Evolutionary conservation across 2,329 filamentous ascomycete genomes (phyloP).

Genomic region (Hypoxylon sp.): DNA sequence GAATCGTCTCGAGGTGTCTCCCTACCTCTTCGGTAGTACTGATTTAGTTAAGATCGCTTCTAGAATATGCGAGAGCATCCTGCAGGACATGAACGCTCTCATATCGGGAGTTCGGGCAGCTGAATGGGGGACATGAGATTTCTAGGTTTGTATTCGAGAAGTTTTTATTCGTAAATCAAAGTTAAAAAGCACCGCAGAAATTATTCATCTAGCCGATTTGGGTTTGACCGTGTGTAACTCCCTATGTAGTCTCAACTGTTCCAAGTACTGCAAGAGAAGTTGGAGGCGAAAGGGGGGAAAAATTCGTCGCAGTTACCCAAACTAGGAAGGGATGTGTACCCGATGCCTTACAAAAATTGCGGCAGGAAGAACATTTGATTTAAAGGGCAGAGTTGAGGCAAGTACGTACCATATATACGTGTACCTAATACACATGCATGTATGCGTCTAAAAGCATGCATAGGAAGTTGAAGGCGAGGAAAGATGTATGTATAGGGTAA

Average conservation of each 20-base stretch:
- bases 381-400: neutral
- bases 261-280: conserved; percentile 17
- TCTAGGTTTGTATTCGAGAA: conserved; percentile 19
- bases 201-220: conserved; percentile 22
- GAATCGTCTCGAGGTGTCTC: conserved; percentile 9
- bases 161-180: neutral
- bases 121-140: conserved; percentile 10
- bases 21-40: neutral
- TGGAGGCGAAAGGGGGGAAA: conserved; percentile 17
- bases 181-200: conserved; percentile 6
- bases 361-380: neutral
- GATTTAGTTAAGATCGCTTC: conserved; percentile 9
- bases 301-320: conserved; percentile 34
- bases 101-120: neutral
- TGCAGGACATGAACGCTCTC: conserved; percentile 10
- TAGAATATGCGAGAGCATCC: conserved; percentile 25
- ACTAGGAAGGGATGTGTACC: conserved; percentile 29
- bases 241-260: conserved; percentile 29
- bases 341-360: conserved; percentile 14
- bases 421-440: conserved; percentile 3
- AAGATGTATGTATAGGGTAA: conserved; percentile 9
- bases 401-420: neutral
- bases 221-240: conserved; percentile 21
- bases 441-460: neutral
- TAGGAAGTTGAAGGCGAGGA: neutral